Base-by-base conservation (phyloP, 2,329 filamentous ascomycete species). In the Neoascochyta sp. region DNA sequence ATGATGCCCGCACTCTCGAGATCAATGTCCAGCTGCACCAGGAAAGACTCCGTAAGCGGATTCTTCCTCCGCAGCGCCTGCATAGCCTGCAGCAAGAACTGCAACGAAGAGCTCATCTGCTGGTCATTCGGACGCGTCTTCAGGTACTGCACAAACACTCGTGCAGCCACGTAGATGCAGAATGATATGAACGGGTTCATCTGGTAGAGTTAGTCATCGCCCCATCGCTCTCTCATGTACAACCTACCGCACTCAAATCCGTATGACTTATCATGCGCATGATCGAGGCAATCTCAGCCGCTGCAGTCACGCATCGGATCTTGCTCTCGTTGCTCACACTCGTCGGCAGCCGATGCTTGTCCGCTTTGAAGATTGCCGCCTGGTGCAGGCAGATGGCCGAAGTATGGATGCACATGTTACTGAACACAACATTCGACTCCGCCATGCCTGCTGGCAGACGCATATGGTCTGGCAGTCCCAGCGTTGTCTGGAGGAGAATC, bases 311-410 rank as follows among this genome's bases (percentile, higher is more conserved):
- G 52, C 92, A 96, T 39, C 92, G 78, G 9, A 92, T 78, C 62
- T 95, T 95, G 62, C 89, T 95, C 57, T 96, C 90, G 1, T 84
- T 80, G 42, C 85, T 81, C 25, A 95, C 81, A 11, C 83, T 81
- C 1, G 75, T 69, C 1, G 86, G 81, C 39, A 95, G 68, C 30
- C 80, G 77, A 62, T 95, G 83, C 65, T 88, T 92, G 52, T 96
- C 90, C 0, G 89, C 88, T 60, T 95, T 96, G 73, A 90, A 95
- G 12, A 98, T 96, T 15, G 92, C 92, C 3, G 90, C 92, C 66
- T 98, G 92, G 54, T 98, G 92, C n/a, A 98, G 70, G 60, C 90
- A 96, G 31, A 98, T 96, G 2, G 87, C 88, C 1, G 89, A 94
- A 0, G 92, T 95, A 59, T 96, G 89, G 17, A 98, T 87, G 56